Evolutionary conservation across 2,329 filamentous ascomycete genomes (phyloP), one percentile per base, ranked within the genome.

Genomic region (Botrytis byssoidea): DNA sequence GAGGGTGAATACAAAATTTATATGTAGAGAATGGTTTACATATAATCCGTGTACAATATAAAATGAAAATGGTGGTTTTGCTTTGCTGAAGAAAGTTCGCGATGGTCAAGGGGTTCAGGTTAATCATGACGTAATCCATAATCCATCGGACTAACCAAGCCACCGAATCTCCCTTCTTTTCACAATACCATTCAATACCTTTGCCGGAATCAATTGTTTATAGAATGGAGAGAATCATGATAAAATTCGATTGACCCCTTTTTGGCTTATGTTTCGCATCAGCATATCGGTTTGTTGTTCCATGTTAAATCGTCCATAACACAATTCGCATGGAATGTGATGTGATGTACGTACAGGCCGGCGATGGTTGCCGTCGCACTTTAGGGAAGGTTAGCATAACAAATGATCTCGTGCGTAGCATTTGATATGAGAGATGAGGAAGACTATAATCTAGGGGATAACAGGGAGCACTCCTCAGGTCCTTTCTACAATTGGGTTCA

Each of bases 51-150:
- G 29, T 18, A 16, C 14, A 57, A 57, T 18, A 16, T 16, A 29
- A 46, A 25, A 6, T 22, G n/a, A 35, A 20, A 6, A 16, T 66
- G 29, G 4, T n/a, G 25, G 14, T 16, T 55, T 51, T 35, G 25
- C 20, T 55, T 67, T 29, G 35, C 29, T 51, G 35, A 22, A 18
- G 25, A 20, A 40, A 22, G 25, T 42, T 25, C 12, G 29, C n/a
- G 8, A 6, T 22, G 9, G 44, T 25, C 35, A 57, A 42, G 16
- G 48, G 35, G 48, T 37, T 29, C 42, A 57, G 55, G 25, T 57
- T 42, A 57, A 44, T 69, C 48, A 69, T 68, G 65, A 68, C 65
- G 48, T 68, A 57, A 68, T 42, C 35, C 10, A 32, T 68, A 57
- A 68, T 42, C n/a, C 10, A 32, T 10, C 14, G 25, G 20, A 42